phyloP scores from a whole-genome alignment of 1,139 yeast species.

The Hemisphaericaspora lyxosophila region DNA sequence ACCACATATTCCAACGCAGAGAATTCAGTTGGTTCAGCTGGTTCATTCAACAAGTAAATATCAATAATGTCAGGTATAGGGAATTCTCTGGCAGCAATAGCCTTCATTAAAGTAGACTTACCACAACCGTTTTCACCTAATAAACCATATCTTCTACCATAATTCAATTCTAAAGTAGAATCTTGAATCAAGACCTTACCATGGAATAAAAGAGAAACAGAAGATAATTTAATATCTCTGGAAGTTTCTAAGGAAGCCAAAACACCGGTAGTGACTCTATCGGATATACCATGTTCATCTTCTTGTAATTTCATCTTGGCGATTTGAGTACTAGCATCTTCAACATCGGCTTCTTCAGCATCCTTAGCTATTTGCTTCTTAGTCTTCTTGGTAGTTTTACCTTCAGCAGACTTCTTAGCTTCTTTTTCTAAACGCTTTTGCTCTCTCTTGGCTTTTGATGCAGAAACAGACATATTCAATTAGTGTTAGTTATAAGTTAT shows the following conservation, averaged over 20 bases:
- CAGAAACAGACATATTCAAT: conserved; percentile 55
- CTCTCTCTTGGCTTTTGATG: conserved; percentile 97
- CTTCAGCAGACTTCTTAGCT: conserved; percentile 69
- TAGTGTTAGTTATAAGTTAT: conserved; percentile 1
- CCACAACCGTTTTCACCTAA: conserved; percentile 99
- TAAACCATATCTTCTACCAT: conserved; percentile 95
- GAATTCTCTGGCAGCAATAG: conserved; percentile 93
- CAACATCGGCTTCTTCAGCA: conserved; percentile 61
- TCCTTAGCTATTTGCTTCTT: conserved; percentile 55
- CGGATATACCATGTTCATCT: conserved; percentile 91
- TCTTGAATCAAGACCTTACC: conserved; percentile 96
- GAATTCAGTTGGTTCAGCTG: conserved; percentile 90
- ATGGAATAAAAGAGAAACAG: conserved; percentile 91
- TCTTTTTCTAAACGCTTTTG: conserved; percentile 66
- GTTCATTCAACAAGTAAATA: conserved; percentile 90
- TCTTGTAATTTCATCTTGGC: conserved; percentile 87
- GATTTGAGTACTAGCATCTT: conserved; percentile 70
- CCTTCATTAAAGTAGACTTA: conserved; percentile 89
- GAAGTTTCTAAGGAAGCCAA: conserved; percentile 85
- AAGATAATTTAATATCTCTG: conserved; percentile 88
- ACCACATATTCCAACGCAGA: conserved; percentile 97
- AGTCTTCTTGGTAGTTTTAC: conserved; percentile 68
- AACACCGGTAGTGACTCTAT: conserved; percentile 98
- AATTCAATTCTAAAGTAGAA: conserved; percentile 86
- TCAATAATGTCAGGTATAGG: conserved; percentile 93